Base-by-base conservation (phyloP, 1,139 yeast genomes). In the Blastobotrys proliferans region DNA sequence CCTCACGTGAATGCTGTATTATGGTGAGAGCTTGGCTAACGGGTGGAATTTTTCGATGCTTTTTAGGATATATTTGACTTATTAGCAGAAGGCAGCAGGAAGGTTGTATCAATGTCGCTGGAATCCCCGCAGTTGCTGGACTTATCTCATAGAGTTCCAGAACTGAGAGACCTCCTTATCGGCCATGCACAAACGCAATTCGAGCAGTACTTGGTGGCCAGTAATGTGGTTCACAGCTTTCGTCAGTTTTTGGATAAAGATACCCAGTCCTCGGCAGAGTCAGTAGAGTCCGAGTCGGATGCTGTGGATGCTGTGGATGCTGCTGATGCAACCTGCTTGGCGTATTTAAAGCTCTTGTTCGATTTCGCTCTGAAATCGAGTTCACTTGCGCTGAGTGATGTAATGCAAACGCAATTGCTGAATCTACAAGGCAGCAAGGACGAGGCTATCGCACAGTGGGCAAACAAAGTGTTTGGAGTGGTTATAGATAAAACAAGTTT, bases 381-480 rank as follows among this genome's bases (percentile, higher is more conserved):
- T 10, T 13, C 21, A 30, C 14, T n/a, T n/a, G 38, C 17, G 6
- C 24, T 17, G 3, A 10, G 27, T 16, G 17, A 34, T 20, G 40
- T 30, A n/a, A 19, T 38, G 4, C 43, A 38, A 26, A 13, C 9
- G 20, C 35, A 36, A n/a, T 21, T 45, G 13, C 29, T 32, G 6
- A 18, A 38, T 16, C 27, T 45, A 10, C 45, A 35, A 25, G 48
- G 48, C 21, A 28, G 36, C 32, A 42, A 35, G 34, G 25, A 32
- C 18, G 38, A 38, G 11, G 10, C 5, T 19, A 6, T 45, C 8
- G 42, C 48, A 1, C 3, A 25, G 1, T 6, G n/a, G 13, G 41
- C 46, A 4, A 22, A 25, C 6, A 36, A 39, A 18, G 27, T 41
- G 9, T 24, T 41, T 24, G 40, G 40, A 3, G n/a, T 32, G 13